phyloP scores from a whole-genome alignment of 345 rosid species.

The Pistacia integerrima region DNA sequence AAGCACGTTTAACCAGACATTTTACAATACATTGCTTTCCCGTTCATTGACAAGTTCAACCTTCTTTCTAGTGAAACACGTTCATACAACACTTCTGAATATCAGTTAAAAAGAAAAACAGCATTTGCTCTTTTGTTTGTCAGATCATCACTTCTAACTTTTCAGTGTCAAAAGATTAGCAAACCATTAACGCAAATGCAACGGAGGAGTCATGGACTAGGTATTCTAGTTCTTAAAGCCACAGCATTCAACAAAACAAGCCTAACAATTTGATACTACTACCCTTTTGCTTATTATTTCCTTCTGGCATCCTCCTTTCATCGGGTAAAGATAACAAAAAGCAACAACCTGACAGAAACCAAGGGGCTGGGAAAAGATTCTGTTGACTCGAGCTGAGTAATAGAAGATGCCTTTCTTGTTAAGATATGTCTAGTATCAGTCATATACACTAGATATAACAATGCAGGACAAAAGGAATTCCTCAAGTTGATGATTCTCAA shows the following conservation, averaged over 20 bases:
- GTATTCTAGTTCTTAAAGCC: too few species aligned
- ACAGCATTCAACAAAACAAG: too few species aligned
- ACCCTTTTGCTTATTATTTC: neutral
- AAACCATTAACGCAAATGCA: too few species aligned
- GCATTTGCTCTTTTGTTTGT: too few species aligned
- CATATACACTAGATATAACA: neutral
- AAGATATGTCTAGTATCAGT: neutral
- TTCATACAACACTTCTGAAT: too few species aligned
- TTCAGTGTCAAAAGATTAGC: too few species aligned
- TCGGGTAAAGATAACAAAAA: neutral
- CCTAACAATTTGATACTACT: neutral
- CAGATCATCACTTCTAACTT: too few species aligned
- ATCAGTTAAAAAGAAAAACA: too few species aligned
- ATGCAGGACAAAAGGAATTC: neutral
- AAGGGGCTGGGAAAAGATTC: neutral
- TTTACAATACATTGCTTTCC: neutral
- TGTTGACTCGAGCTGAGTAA: neutral
- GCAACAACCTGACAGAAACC: neutral
- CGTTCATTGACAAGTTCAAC: neutral
- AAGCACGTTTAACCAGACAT: neutral
- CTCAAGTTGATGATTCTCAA: neutral
- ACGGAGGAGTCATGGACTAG: too few species aligned
- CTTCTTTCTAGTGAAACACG: too few species aligned
- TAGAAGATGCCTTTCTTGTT: neutral
- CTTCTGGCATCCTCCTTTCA: neutral